A percentile compares a stretch with the other conserved stretches of the same genome.
These are phyloP conservation scores for Mycotypha africana DNA, from an alignment of 371 early-diverging fungal genomes.

Conservation along the genomic window DNA sequence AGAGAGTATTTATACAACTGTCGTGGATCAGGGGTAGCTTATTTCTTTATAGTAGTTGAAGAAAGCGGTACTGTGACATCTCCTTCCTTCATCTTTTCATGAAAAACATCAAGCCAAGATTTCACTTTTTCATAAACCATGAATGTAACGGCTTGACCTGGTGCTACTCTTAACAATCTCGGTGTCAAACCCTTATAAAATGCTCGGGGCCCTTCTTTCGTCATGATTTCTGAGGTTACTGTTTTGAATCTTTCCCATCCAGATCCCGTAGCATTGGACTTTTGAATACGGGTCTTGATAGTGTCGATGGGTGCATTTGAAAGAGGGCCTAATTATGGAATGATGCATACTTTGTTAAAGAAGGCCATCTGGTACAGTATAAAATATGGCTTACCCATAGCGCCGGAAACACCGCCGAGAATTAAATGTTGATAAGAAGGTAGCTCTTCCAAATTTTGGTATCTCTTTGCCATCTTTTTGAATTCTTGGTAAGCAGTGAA, in stretches of 20 bases:
- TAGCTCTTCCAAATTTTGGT: conserved; percentile 78
- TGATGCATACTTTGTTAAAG: too few relatives aligned
- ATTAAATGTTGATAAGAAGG: conserved; percentile 90
- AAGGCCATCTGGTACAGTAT: too few relatives aligned
- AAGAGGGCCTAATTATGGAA: conserved; percentile 68
- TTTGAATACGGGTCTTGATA: conserved; percentile 97
- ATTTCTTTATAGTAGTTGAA: conserved; percentile 10
- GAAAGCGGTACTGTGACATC: conserved; percentile 21
- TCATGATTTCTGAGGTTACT: conserved; percentile 67
- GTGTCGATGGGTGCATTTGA: conserved; percentile 98
- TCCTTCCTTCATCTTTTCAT: conserved; percentile 36
- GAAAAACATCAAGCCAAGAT: conserved; percentile 61
- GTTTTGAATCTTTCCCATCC: conserved; percentile 79
- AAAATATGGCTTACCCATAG: conserved; percentile 59
- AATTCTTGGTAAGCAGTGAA: conserved; percentile 95
- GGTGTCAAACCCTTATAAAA: conserved; percentile 97
- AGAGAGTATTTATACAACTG: neutral
- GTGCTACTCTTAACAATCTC: conserved; percentile 85
- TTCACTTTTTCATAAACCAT: conserved; percentile 85
- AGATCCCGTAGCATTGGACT: conserved; percentile 64
- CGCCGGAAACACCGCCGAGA: conserved; percentile 93
- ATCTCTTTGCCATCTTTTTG: conserved; percentile 58
- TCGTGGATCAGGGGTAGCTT: neutral
- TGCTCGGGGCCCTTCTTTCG: conserved; percentile 88
- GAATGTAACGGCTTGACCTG: conserved; percentile 85